A percentile compares a stretch with the other conserved stretches of the same genome.
Conservation (phyloP, 495 filamentous ascomycete species). For the Pyronema omphalodes region DNA sequence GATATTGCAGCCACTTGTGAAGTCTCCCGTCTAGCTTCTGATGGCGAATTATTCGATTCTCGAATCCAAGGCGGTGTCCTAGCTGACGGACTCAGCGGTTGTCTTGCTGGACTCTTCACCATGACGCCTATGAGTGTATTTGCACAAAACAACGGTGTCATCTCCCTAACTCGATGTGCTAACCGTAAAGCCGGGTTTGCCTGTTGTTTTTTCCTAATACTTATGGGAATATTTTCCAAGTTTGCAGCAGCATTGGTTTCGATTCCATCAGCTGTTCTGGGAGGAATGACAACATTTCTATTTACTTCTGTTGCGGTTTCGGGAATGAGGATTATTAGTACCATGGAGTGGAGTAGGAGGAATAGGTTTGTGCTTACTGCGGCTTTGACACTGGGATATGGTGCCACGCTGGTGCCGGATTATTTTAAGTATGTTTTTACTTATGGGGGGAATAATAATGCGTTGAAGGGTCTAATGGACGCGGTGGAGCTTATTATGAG, state of each 20-base stretch:
- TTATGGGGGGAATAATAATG: constrained; percentile 45
- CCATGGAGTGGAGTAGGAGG: constrained; percentile 60
- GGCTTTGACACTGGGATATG: constrained; percentile 46
- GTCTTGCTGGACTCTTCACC: constrained; percentile 64
- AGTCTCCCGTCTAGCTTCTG: constrained; percentile 68
- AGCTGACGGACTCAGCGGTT: constrained; percentile 66
- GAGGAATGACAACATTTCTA: constrained; percentile 87
- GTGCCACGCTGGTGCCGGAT: constrained; percentile 57
- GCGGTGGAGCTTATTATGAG: constrained; percentile 67
- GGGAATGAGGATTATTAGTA: constrained; percentile 67
- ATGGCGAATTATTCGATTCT: constrained; percentile 64
- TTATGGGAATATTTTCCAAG: constrained; percentile 73
- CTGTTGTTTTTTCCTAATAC: constrained; percentile 58
- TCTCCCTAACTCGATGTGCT: constrained; percentile 72
- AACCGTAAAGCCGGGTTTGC: constrained; percentile 72
- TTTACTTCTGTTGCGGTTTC: constrained; percentile 72
- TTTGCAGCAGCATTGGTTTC: constrained; percentile 74
- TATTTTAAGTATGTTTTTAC: constrained; percentile 67
- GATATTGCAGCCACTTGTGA: constrained; percentile 40
- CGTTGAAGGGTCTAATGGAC: constrained; percentile 60
- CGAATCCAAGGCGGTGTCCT: constrained; percentile 80
- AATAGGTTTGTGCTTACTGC: constrained; percentile 81
- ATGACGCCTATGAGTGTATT: constrained; percentile 67
- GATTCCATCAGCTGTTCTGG: constrained; percentile 63
- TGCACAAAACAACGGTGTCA: constrained; percentile 86